These are phyloP conservation scores for Astrothelium macrocarpum DNA, from an alignment of 495 filamentous ascomycete species.

Conservation along the genomic window DNA sequence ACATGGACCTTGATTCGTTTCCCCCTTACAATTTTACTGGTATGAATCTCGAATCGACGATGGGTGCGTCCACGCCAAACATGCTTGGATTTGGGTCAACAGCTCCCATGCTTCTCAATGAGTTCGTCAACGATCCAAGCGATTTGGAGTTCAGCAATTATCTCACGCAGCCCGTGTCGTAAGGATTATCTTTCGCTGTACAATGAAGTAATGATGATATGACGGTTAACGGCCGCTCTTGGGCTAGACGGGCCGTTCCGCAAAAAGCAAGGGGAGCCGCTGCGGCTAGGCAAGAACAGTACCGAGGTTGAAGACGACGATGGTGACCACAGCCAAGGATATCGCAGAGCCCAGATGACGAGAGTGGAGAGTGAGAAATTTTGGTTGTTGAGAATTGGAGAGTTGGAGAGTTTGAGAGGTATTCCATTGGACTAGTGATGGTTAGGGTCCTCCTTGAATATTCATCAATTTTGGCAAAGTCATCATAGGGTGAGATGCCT, in stretches of 20 bases:
- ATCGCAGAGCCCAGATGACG: background rate
- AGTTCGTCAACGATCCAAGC: background rate
- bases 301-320: background rate
- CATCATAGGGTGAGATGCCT: background rate
- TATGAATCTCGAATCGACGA: background rate
- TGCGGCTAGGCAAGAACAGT: background rate
- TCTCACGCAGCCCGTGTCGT: background rate
- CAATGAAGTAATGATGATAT: background rate
- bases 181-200: background rate
- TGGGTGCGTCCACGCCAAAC: background rate
- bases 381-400: no score
- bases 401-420: background rate
- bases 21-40: background rate
- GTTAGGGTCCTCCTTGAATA: background rate
- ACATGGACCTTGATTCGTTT: background rate
- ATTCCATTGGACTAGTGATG: background rate
- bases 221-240: background rate
- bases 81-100: background rate
- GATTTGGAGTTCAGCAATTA: background rate
- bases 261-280: background rate
- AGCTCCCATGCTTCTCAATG: background rate
- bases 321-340: background rate
- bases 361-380: no score
- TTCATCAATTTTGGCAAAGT: background rate
- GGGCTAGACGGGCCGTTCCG: background rate